phyloP scores from a whole-genome alignment of 2,329 filamentous ascomycete species.

The Rhynchosporium graminicola region DNA sequence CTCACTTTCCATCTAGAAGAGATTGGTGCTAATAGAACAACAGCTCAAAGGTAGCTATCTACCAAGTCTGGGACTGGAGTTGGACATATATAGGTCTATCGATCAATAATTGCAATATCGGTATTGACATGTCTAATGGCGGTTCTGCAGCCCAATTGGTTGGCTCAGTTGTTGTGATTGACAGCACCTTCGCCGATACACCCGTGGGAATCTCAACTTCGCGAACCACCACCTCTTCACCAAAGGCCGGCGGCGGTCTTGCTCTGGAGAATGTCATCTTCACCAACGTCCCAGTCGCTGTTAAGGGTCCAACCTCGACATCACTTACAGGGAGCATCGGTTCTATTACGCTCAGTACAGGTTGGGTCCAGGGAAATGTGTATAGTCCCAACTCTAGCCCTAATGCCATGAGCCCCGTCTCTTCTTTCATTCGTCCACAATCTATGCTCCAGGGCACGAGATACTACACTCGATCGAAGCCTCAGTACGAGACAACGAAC shows the following conservation, averaged over 20 bases:
- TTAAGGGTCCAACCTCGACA: constrained; percentile 67
- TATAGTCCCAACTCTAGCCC: constrained; percentile 55
- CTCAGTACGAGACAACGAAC: constrained; percentile 50
- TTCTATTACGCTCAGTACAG: constrained; percentile 65
- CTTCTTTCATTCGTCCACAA: constrained; percentile 45
- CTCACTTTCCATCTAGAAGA: constrained; percentile 55
- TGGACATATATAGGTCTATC: constrained; percentile 47
- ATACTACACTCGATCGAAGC: constrained; percentile 54
- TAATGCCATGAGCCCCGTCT: constrained; percentile 45
- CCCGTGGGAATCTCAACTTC: constrained; percentile 51
- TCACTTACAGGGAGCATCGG: constrained; percentile 66
- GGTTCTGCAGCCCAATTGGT: constrained; percentile 47
- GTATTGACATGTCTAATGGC: constrained; percentile 51
- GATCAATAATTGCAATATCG: constrained; percentile 54
- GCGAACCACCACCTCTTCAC: constrained; percentile 50
- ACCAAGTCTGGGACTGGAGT: constrained; percentile 20
- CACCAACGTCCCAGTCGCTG: constrained; percentile 61
- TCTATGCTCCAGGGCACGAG: constrained; percentile 49
- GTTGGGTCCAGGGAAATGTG: constrained; percentile 77
- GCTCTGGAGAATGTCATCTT: constrained; percentile 89
- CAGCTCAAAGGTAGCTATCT: constrained; percentile 12
- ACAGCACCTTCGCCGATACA: constrained; percentile 53
- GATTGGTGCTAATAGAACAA: constrained; percentile 53
- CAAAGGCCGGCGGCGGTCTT: constrained; percentile 72
- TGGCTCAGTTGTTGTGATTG: constrained; percentile 60